A percentile compares a stretch with the other conserved stretches of the same genome.
These are phyloP conservation scores for Oenanthe sinensis DNA, from an alignment of 129 eudicot species.

Conservation along the genomic window DNA sequence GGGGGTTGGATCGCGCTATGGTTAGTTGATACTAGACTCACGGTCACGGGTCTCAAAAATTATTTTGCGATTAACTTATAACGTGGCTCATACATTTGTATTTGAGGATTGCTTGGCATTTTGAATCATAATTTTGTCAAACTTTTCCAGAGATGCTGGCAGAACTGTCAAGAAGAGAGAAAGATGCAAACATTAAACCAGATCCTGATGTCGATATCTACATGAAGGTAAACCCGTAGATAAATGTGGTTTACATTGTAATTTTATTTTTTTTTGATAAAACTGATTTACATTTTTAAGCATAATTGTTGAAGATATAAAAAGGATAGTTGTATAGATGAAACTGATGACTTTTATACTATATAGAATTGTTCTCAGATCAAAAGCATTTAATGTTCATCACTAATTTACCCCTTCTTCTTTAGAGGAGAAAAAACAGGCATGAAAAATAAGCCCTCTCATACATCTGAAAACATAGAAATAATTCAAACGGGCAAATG, in stretches of 20 bases:
- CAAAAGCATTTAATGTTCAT: neutral
- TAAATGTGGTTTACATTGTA: neutral
- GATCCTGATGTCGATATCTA: conserved; percentile 73
- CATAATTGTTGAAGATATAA: neutral
- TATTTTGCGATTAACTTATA: neutral
- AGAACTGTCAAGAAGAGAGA: conserved; percentile 82
- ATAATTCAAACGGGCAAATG: neutral
- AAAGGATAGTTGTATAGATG: neutral
- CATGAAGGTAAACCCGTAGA: conserved; percentile 56
- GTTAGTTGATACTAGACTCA: conserved; percentile 2
- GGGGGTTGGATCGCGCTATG: conserved; percentile 22
- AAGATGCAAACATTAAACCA: conserved; percentile 64
- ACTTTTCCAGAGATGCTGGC: conserved; percentile 52
- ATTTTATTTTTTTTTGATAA: neutral
- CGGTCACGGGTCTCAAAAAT: neutral
- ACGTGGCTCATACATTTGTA: neutral
- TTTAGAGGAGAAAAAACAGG: neutral
- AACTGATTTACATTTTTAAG: neutral
- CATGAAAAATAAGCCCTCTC: neutral
- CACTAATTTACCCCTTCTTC: neutral
- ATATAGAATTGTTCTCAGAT: neutral
- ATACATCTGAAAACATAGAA: neutral
- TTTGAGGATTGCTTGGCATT: neutral
- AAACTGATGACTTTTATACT: neutral
- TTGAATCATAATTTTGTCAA: neutral